Evolutionary conservation across 495 filamentous ascomycete genomes (phyloP).

Genomic region (Penicillium dipodomyicola): DNA sequence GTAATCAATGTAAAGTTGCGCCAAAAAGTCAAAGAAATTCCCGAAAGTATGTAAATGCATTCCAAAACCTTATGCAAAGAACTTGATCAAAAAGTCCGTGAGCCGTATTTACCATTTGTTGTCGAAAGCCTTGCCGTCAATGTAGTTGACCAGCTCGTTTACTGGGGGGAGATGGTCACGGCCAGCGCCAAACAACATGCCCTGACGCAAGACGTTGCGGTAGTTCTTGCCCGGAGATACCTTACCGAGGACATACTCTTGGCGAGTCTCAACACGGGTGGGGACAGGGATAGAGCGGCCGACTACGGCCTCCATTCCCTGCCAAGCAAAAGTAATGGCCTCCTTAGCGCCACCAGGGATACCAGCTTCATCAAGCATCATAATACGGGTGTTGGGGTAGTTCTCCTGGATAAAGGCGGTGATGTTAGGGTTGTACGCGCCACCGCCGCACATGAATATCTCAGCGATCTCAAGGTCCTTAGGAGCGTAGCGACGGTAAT

Average conservation of each 20-base stretch:
- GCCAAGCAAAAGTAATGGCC: conserved; percentile 57
- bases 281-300: conserved; percentile 53
- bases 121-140: conserved; percentile 43
- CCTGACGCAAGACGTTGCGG: conserved; percentile 48
- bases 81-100: background rate
- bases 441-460: conserved; percentile 60
- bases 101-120: conserved; percentile 41
- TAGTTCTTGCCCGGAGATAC: conserved; percentile 55
- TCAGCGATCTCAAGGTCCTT: conserved; percentile 49
- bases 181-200: conserved; percentile 48
- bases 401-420: conserved; percentile 47
- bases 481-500: conserved; percentile 52
- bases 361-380: conserved; percentile 55
- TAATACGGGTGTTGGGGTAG: conserved; percentile 47
- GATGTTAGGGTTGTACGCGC: conserved; percentile 57
- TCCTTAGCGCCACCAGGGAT: conserved; percentile 55
- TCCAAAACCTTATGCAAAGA: conserved; percentile 8
- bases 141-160: conserved; percentile 47
- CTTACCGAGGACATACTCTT: conserved; percentile 51
- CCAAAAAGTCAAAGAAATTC: background rate
- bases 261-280: conserved; percentile 47
- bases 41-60: conserved; percentile 3
- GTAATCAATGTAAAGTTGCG: background rate
- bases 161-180: conserved; percentile 46
- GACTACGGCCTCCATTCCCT: conserved; percentile 53